Base-by-base conservation (phyloP, 2,329 filamentous ascomycete genomes). In the Aquanectria penicillioides region DNA sequence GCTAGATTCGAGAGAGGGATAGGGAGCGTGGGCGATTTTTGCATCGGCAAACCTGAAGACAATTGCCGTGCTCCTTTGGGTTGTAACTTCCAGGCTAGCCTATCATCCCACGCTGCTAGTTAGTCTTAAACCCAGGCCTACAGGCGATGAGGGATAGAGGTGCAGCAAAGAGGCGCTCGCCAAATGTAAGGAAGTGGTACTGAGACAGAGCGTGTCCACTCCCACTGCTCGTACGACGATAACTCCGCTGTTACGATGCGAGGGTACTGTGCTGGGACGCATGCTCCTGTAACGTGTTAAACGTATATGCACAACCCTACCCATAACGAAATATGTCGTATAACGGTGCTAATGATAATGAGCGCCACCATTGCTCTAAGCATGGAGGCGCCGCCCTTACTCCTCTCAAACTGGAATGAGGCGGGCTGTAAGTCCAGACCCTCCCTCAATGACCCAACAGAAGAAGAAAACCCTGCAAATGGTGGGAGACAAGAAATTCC, bases 1-100 rank as follows among this genome's bases (percentile, higher is more conserved):
- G 33, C 46, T 49, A 18, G 22, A 28, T 43, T 51, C 50, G 37
- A 56, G 47, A 63, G 37, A 40, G 48, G 26, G 28, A 41, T 26
- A 31, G 41, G 17, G 17, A 12, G 17, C 18, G 25, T 40, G 36
- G 9, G 10, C 6, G 17, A 11, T 38, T 40, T 40, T 40, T 40
- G 36, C 17, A 13, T 13, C 36, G 17, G 25, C 36, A 40, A 23
- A 15, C n/a, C n/a, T n/a, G n/a, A n/a, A n/a, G n/a, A n/a, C n/a
- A 10, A 11, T n/a, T 34, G 31, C n/a, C 31, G 31, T 34, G 31
- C 15, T 34, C 15, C 13, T 11, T 33, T 33, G n/a, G n/a, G n/a
- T n/a, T n/a, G n/a, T n/a, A n/a, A n/a, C n/a, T n/a, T n/a, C n/a
- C n/a, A n/a, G n/a, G n/a, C n/a, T n/a, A n/a, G n/a, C n/a, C n/a